These are phyloP conservation scores for Hericium rajendrae DNA, from an alignment of 768 basidiomycete species.

Conservation along the genomic window DNA sequence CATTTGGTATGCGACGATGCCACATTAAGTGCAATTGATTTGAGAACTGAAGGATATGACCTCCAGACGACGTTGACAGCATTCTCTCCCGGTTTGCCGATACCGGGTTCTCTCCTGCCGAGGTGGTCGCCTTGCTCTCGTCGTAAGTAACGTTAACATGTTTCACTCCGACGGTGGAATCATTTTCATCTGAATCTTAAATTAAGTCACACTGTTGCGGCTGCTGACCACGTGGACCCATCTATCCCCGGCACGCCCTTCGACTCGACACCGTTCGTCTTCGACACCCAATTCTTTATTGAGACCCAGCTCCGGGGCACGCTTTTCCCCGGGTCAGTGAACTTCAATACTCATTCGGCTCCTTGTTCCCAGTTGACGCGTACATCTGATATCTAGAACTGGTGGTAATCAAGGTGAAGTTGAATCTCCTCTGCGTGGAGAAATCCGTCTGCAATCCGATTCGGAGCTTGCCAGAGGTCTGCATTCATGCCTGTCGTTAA, in stretches of 20 bases:
- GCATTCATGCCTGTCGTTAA: too few species aligned
- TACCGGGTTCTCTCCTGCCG: slow-evolving; percentile 22
- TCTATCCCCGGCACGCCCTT: slow-evolving; percentile 19
- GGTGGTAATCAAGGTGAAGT: slow-evolving; percentile 22
- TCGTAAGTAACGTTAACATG: slow-evolving; percentile 16
- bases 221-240: slow-evolving; percentile 20
- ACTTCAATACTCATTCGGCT: not conserved
- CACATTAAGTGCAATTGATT: not conserved
- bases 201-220: slow-evolving; percentile 12
- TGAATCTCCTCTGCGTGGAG: slow-evolving; percentile 22
- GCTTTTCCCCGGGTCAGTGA: not conserved
- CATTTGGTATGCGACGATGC: slow-evolving; percentile 10
- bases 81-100: slow-evolving; percentile 26
- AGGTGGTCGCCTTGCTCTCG: slow-evolving; percentile 27
- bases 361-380: not conserved
- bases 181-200: not conserved
- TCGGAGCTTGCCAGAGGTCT: slow-evolving; percentile 18
- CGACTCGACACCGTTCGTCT: slow-evolving; percentile 20
- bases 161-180: not conserved
- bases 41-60: not conserved
- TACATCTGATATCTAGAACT: slow-evolving; percentile 1
- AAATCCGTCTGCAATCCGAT: slow-evolving; percentile 28
- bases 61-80: slow-evolving; percentile 10
- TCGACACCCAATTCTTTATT: slow-evolving; percentile 24
- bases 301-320: slow-evolving; percentile 16